A percentile compares a stretch with the other conserved stretches of the same genome.
phyloP scores from a whole-genome alignment of 2,329 filamentous ascomycete species.

The Lachnellula occidentalis region DNA sequence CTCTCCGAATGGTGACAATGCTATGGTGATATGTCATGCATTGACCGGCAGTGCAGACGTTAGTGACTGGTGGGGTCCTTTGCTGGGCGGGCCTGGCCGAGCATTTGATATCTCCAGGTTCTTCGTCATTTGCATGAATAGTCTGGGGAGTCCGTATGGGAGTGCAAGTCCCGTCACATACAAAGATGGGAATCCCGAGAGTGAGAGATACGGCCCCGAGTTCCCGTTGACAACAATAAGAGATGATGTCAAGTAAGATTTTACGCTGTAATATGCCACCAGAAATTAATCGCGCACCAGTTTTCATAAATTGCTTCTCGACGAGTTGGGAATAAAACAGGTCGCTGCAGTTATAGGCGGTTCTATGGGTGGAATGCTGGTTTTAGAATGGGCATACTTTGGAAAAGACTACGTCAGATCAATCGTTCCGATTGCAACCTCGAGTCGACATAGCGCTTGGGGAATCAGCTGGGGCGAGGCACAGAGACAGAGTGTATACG shows the following conservation, averaged over 20 bases:
- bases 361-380: slow-evolving; percentile 84
- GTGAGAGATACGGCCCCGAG: slow-evolving; percentile 84
- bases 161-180: slow-evolving; percentile 84
- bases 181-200: slow-evolving; percentile 70
- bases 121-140: slow-evolving; percentile 84
- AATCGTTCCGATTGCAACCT: slow-evolving; percentile 80
- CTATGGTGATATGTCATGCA: slow-evolving; percentile 76
- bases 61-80: slow-evolving; percentile 81
- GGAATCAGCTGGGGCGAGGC: slow-evolving; percentile 88
- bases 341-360: slow-evolving; percentile 76
- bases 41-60: slow-evolving; percentile 82
- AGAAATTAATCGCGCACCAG: slow-evolving; percentile 36
- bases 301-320: slow-evolving; percentile 72
- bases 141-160: slow-evolving; percentile 77
- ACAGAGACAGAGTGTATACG: slow-evolving; percentile 90
- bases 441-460: slow-evolving; percentile 80
- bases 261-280: slow-evolving; percentile 8
- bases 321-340: slow-evolving; percentile 73
- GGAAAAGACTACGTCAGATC: slow-evolving; percentile 78
- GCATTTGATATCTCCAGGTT: slow-evolving; percentile 79
- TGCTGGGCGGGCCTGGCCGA: slow-evolving; percentile 70
- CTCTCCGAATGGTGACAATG: slow-evolving; percentile 55
- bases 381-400: slow-evolving; percentile 88
- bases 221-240: slow-evolving; percentile 93
- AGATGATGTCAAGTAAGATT: slow-evolving; percentile 83